Evolutionary conservation across 1,139 yeast genomes (phyloP).

Genomic region (Yamadazyma buinensis): DNA sequence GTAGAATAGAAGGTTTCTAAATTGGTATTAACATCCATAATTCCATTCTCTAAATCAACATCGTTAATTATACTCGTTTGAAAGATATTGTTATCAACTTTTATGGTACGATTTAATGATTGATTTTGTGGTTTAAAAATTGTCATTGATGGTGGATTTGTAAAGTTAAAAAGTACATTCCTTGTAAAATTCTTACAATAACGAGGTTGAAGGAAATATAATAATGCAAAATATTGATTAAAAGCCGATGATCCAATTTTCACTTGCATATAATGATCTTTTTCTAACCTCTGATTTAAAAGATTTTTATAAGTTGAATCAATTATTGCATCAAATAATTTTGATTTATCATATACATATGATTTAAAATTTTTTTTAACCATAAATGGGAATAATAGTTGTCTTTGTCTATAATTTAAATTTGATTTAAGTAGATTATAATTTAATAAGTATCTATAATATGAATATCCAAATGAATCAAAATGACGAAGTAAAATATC

Average conservation of each 20-base stretch:
- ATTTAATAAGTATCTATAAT: constrained; percentile 5
- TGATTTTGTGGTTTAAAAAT: constrained; percentile 1
- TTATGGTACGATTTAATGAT: background rate
- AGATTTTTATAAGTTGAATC: constrained; percentile 3
- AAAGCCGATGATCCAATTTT: constrained; percentile 11
- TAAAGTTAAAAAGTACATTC: constrained; percentile 1
- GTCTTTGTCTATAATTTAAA: background rate
- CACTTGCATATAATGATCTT: constrained; percentile 6
- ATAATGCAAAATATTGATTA: constrained; percentile 10
- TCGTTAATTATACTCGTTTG: too few relatives aligned
- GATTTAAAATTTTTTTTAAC: constrained; percentile 9
- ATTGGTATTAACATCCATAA: too few relatives aligned
- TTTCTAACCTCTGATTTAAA: constrained; percentile 3
- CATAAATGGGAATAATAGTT: constrained; percentile 1
- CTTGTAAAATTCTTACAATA: constrained; percentile 1
- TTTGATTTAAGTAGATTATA: background rate
- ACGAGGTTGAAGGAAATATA: constrained; percentile 3
- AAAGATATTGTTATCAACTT: constrained; percentile 7
- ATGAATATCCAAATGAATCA: constrained; percentile 7
- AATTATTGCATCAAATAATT: background rate
- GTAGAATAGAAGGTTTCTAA: too few relatives aligned
- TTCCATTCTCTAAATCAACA: too few relatives aligned
- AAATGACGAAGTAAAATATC: constrained; percentile 3
- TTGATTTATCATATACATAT: constrained; percentile 5
- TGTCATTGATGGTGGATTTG: constrained; percentile 2